A percentile compares a stretch with the other conserved stretches of the same genome.
These are phyloP conservation scores for Camillea tinctor DNA, from an alignment of 2,329 filamentous ascomycete species.

Conservation along the genomic window DNA sequence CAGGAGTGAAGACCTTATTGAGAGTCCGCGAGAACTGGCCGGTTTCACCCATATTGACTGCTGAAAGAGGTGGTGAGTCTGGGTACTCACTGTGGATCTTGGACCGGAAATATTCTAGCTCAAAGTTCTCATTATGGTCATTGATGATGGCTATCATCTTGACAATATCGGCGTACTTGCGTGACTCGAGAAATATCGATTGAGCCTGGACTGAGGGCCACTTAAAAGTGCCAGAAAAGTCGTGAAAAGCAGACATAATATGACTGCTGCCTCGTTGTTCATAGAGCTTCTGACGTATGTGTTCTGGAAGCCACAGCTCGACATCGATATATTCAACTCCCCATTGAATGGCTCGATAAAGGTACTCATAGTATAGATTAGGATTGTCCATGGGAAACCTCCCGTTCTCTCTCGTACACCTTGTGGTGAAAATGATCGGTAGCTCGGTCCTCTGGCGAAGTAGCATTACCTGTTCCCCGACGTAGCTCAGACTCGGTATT, in stretches of 20 bases:
- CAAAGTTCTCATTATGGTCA: conserved; percentile 82
- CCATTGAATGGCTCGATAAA: conserved; percentile 84
- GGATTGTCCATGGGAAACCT: conserved; percentile 82
- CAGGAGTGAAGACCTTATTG: conserved; percentile 84
- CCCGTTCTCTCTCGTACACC: conserved; percentile 79
- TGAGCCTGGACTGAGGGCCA: conserved; percentile 76
- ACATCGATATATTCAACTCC: conserved; percentile 89
- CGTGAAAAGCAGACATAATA: conserved; percentile 90
- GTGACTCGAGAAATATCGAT: conserved; percentile 68
- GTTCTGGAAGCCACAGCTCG: conserved; percentile 80
- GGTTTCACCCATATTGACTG: conserved; percentile 83
- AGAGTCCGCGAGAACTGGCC: conserved; percentile 81
- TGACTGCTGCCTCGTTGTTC: conserved; percentile 73
- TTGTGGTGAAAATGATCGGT: conserved; percentile 86
- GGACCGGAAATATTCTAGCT: conserved; percentile 85
- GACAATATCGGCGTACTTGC: conserved; percentile 77
- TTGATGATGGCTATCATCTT: conserved; percentile 88
- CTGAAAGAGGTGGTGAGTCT: conserved; percentile 71
- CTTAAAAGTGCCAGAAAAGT: conserved; percentile 80
- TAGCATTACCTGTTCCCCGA: conserved; percentile 83
- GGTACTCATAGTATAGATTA: conserved; percentile 70
- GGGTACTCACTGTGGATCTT: conserved; percentile 68
- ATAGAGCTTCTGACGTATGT: conserved; percentile 66
- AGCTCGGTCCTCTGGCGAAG: conserved; percentile 80
- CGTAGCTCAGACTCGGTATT: conserved; percentile 77